Base-by-base conservation (phyloP, 805 yeast genomes). In the Saturnispora besseyi region DNA sequence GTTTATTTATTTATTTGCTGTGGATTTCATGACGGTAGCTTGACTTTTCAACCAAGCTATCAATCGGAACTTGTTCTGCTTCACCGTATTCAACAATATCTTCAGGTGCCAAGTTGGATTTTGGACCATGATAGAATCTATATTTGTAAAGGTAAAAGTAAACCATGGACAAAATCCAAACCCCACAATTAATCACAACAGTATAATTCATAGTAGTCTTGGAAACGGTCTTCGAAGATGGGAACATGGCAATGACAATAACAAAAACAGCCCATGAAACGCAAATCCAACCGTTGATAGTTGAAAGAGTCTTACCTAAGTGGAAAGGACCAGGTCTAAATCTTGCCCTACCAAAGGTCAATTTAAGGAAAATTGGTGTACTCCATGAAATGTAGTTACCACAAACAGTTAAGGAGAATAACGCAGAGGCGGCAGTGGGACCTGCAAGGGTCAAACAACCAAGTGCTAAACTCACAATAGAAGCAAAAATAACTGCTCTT, bases 281-380 rank as follows among this genome's bases (percentile, higher is more conserved):
- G 0, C 85, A 71, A 21, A 71, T 58, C 62, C 73, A 59, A 21
- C 63, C 58, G 46, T 77, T 76, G 36, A 79, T 62, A 9, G 63
- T 58, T 21, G 71, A 72, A 10, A 80, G 74, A 28, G 62, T 46
- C 12, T 68, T 66, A 31, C 91, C 91, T 41, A 82, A 61, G 60
- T 78, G 75, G 60, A 84, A 84, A 5, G 79, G 78, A 4, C 91
- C 93, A 2, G 87, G 87, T 12, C 60, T 68, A 57, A 81, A 81
- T 43, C 76, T 67, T 11, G 67, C 64, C 48, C 67, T 67, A 34
- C 81, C 81, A 34, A 68, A 68, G 1, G 81, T 74, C 45, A 78
- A 66, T 48, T 78, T 69, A 50, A 79, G 65, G 46, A 77, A 67
- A 26, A 79, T 74, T 22, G 89, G 88, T 42, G 72, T 68, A 46